Evolutionary conservation across 164 flowering plant species (phyloP), one percentile per base, ranked within the genome.

Genomic region (Tetrastigma voinierianum): DNA sequence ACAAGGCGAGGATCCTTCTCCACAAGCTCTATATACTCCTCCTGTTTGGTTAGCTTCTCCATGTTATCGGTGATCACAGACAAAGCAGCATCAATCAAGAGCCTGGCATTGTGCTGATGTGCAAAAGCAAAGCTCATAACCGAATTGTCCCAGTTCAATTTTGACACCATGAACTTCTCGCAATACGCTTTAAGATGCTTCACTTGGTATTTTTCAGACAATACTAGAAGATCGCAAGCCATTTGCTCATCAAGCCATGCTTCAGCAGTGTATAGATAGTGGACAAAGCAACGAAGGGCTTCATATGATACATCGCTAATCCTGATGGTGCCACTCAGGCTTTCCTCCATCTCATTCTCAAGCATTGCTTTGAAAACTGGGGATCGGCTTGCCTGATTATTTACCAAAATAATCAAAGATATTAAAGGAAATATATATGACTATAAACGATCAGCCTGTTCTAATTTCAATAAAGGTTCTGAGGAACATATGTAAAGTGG

Each of bases 361-460:
- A 93, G 82, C 98, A 93, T 93, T 11, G 96, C 98, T 78, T 72
- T 85, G 73, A 93, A 90, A 24, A 93, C 98, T 32, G 95, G 96
- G 16, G 98, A 93, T 49, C 91, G 87, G 72, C 84, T 87, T 19
- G 71, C 86, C 96, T 90, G 83, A 51, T 54, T 46, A 48, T 61
- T 14, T 12, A 57, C 21, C 1, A 59, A 44, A 45, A 17, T 55
- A 4, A 55, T 45, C 3, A 15, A 51, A 53, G 25, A 32, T 2
- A 59, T 17, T 14, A 20, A 43, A 23, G n/a, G 23, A 15, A 58
- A 23, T 11, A 7, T 11, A 7, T 8, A 59, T 5, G 1, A 67
- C n/a, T 19, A 44, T 17, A 43, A 13, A n/a, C 15, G 2, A 49
- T 9, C 16, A 44, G 9, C 10, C 6, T 57, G 14, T 57, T 24